These are phyloP conservation scores for Phytophthora citrophthora DNA, from an alignment of 352 stramenopile genomes.

Conservation along the genomic window DNA sequence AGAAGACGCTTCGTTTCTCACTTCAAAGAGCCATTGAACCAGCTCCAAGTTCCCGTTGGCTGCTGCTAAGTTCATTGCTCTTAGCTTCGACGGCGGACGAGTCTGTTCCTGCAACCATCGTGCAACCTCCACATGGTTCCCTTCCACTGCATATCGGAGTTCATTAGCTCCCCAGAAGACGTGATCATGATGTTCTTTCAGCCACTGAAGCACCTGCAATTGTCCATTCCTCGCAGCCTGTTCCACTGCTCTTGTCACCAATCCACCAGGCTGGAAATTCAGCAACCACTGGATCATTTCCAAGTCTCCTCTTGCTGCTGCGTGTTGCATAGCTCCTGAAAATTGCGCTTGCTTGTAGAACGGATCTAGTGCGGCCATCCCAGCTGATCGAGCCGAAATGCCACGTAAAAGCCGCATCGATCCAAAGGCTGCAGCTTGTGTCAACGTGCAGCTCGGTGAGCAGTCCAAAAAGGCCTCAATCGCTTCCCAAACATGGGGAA, in stretches of 20 bases:
- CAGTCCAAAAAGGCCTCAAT: conserved; percentile 34
- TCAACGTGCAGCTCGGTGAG: conserved; percentile 30
- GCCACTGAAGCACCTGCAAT: conserved; percentile 29
- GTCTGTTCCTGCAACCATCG: conserved; percentile 37
- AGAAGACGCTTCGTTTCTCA: conserved; percentile 30
- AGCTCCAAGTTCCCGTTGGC: conserved; percentile 39
- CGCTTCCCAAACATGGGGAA: conserved; percentile 31
- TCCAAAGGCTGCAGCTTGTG: conserved; percentile 27
- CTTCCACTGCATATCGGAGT: conserved; percentile 31
- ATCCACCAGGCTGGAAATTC: conserved; percentile 31
- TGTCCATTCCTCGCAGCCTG: conserved; percentile 27
- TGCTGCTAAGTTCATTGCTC: conserved; percentile 38
- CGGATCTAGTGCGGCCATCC: conserved; percentile 18
- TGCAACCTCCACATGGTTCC: conserved; percentile 20
- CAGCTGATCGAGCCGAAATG: conserved; percentile 21
- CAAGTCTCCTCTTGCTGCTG: conserved; percentile 27
- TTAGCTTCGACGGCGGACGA: conserved; percentile 24
- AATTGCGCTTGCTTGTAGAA: conserved; percentile 41
- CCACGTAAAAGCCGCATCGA: conserved; percentile 29
- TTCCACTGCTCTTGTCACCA: conserved; percentile 36
- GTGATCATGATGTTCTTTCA: conserved; percentile 34
- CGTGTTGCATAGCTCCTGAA: conserved; percentile 27
- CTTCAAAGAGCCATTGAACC: conserved; percentile 34
- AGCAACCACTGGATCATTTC: conserved; percentile 33
- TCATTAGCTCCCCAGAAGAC: conserved; percentile 48